Evolutionary conservation across 192 early-diverging fungal species (phyloP).

Genomic region (Coemansia asiatica): DNA sequence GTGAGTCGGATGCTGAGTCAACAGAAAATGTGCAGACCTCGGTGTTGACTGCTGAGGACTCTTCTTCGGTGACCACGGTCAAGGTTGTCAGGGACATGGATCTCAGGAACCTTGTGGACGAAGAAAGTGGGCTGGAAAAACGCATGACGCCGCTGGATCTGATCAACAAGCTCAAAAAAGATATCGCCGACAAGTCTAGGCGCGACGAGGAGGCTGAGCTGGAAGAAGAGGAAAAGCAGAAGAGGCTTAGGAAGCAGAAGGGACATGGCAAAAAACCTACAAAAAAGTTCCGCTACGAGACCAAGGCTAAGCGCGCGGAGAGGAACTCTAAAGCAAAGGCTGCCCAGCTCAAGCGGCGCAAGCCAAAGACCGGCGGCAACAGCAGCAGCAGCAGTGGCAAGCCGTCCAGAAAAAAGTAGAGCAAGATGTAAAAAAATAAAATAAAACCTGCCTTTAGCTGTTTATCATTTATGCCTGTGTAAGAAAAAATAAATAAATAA

Average conservation of each 20-base stretch:
- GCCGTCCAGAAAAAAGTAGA: background rate
- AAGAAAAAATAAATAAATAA: background rate
- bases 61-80: constrained; percentile 71
- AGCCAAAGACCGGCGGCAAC: constrained; percentile 2
- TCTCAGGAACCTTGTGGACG: constrained; percentile 28
- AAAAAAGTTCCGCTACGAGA: constrained; percentile 55
- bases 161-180: constrained; percentile 17
- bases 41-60: constrained; percentile 58
- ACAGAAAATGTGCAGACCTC: background rate
- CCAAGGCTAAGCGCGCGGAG: constrained; percentile 41
- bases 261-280: background rate
- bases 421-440: constrained; percentile 5
- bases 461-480: background rate
- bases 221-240: constrained; percentile 9
- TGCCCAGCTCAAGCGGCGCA: constrained; percentile 3
- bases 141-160: constrained; percentile 31
- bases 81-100: constrained; percentile 71
- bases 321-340: constrained; percentile 10
- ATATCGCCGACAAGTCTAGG: constrained; percentile 4
- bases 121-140: constrained; percentile 16
- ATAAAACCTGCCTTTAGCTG: too few species aligned
- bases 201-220: background rate
- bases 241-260: constrained; percentile 19
- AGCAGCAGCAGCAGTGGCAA: background rate
- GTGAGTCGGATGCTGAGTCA: constrained; percentile 19